Conservation (phyloP, 257 asterid genomes). For the Vinca minor region DNA sequence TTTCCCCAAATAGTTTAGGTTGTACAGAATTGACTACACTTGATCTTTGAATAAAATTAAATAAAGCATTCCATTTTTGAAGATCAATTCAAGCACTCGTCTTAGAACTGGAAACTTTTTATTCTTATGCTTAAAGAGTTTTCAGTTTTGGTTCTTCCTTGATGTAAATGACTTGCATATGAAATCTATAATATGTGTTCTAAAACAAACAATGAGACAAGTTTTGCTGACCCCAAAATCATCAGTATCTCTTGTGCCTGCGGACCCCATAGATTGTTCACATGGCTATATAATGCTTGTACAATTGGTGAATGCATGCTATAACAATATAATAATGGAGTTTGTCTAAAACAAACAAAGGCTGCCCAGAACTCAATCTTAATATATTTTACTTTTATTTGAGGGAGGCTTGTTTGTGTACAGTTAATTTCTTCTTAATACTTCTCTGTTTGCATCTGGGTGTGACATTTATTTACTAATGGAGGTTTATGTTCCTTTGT, state of each 20-base stretch:
- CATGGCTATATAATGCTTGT: not conserved
- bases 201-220: not conserved
- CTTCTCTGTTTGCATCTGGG: not conserved
- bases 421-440: not conserved
- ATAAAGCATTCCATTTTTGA: not conserved
- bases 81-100: not conserved
- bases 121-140: not conserved
- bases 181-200: not conserved
- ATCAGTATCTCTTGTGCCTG: not conserved
- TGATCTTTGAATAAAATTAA: too few species aligned
- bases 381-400: not conserved
- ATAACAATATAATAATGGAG: not conserved
- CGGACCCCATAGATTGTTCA: not conserved
- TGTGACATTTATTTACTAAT: not conserved
- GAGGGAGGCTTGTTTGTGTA: not conserved
- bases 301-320: conserved; percentile 2
- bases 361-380: not conserved
- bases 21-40: not conserved
- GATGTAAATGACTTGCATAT: not conserved
- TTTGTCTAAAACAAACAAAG: not conserved
- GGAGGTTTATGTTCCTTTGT: conserved; percentile 8
- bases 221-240: not conserved
- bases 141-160: too few species aligned
- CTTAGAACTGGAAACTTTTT: not conserved
- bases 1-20: not conserved